Conservation (phyloP, 106 monocot genomes). For the Chionographis japonica region DNA sequence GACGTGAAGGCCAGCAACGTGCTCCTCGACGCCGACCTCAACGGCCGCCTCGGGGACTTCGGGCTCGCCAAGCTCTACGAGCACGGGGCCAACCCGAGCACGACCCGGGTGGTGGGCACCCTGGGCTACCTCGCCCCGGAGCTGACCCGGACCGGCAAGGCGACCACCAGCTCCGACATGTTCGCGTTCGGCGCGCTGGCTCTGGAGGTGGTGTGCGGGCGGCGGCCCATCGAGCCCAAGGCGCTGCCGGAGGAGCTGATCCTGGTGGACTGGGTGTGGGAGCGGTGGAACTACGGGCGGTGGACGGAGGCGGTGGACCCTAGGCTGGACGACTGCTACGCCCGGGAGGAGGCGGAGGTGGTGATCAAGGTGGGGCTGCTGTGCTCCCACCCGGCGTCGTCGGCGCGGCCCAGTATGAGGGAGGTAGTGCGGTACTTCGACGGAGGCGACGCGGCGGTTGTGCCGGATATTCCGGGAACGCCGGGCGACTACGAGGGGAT, state of each 20-base stretch:
- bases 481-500: background rate
- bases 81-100: constrained; percentile 4
- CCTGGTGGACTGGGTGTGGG: constrained; percentile 21
- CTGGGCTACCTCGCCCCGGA: constrained; percentile 18
- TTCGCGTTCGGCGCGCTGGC: constrained; percentile 6
- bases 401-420: constrained; percentile 49
- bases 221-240: constrained; percentile 10
- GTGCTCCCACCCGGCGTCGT: constrained; percentile 44
- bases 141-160: constrained; percentile 2
- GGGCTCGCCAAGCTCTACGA: constrained; percentile 12
- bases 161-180: constrained; percentile 12
- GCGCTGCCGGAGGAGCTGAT: background rate
- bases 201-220: constrained; percentile 13
- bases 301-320: constrained; percentile 40
- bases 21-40: constrained; percentile 9
- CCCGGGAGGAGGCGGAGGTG: constrained; percentile 33
- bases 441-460: constrained; percentile 5
- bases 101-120: constrained; percentile 12
- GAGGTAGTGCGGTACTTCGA: constrained; percentile 48
- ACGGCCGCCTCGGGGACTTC: constrained; percentile 12
- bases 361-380: constrained; percentile 43
- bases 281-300: constrained; percentile 22
- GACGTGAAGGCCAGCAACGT: constrained; percentile 21
- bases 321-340: constrained; percentile 18
- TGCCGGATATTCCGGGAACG: constrained; percentile 9